Percentiles rank a stretch among this genome's conserved stretches.
Evolutionary conservation across 83 land plant species (phyloP).

Genomic region (Diphasiastrum complanatum): DNA sequence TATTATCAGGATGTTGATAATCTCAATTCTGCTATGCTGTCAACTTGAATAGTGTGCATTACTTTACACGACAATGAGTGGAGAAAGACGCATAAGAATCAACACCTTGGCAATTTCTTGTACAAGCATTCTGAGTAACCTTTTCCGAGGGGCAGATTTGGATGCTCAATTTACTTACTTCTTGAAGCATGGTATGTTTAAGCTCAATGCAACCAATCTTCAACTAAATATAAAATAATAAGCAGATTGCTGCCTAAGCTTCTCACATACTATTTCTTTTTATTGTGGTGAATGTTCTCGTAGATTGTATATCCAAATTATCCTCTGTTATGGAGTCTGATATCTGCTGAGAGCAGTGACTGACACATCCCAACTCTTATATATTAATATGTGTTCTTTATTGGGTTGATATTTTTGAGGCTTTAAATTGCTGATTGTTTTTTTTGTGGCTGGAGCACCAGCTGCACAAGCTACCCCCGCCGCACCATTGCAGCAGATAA

Average conservation of each 20-base stretch:
- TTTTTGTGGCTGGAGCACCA: slow-evolving; percentile 16
- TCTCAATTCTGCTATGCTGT: no score
- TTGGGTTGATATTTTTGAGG: not conserved
- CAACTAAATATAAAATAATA: no score
- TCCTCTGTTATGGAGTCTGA: no score
- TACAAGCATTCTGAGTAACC: slow-evolving; percentile 64
- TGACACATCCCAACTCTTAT: not conserved
- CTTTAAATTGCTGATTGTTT: not conserved
- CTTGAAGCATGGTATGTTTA: slow-evolving; percentile 70
- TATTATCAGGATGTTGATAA: no score
- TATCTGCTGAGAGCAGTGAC: no score
- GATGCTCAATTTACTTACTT: slow-evolving; percentile 87
- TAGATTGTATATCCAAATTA: no score
- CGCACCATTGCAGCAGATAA: slow-evolving; percentile 56
- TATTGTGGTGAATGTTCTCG: no score
- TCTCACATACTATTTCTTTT: no score
- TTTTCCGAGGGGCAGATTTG: slow-evolving; percentile 89
- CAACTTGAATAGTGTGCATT: slow-evolving; percentile 85
- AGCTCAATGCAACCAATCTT: not conserved
- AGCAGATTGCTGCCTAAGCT: no score
- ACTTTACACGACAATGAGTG: slow-evolving; percentile 89
- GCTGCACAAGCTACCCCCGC: slow-evolving; percentile 66
- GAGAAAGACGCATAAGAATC: slow-evolving; percentile 90
- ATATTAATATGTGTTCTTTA: not conserved
- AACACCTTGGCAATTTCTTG: slow-evolving; percentile 77